phyloP scores from a whole-genome alignment of 2,329 filamentous ascomycete genomes.

The Trichoderma atroviride region DNA sequence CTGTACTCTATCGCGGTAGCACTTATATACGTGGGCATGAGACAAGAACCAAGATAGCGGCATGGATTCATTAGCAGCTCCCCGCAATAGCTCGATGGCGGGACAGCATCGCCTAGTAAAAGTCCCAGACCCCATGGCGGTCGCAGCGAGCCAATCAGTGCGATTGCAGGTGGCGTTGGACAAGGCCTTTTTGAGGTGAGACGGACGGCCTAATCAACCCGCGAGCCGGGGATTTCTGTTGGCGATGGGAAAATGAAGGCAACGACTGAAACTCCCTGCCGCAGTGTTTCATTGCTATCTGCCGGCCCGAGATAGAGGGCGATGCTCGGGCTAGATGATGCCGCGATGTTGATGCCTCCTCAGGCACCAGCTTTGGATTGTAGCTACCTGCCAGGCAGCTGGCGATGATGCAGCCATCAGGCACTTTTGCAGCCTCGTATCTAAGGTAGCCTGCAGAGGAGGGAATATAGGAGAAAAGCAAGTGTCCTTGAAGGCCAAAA shows the following conservation, averaged over 20 bases:
- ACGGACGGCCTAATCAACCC: neutral
- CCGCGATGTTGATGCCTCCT: constrained; percentile 1
- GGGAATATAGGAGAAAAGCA: neutral
- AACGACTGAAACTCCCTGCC: neutral
- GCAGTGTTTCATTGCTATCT: neutral
- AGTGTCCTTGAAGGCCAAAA: neutral
- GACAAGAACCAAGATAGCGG: neutral
- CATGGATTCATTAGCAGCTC: neutral
- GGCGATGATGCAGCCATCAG: neutral
- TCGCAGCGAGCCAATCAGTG: constrained; percentile 5
- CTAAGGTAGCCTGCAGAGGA: neutral
- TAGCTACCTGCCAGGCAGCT: neutral
- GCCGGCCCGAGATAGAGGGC: neutral
- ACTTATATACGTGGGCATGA: neutral
- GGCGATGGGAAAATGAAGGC: neutral
- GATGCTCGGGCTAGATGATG: neutral
- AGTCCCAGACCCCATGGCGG: constrained; percentile 1
- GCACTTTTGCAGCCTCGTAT: constrained; percentile 6
- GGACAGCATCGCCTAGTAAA: constrained; percentile 6
- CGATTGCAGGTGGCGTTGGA: neutral
- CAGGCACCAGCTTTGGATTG: constrained; percentile 3
- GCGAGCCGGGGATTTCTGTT: neutral
- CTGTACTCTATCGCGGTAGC: neutral
- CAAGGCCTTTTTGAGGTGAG: constrained; percentile 9
- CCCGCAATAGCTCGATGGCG: constrained; percentile 14